A percentile compares a stretch with the other conserved stretches of the same genome.
Conservation (phyloP, 139 green algal genomes). For the Coelastrella sp. region DNA sequence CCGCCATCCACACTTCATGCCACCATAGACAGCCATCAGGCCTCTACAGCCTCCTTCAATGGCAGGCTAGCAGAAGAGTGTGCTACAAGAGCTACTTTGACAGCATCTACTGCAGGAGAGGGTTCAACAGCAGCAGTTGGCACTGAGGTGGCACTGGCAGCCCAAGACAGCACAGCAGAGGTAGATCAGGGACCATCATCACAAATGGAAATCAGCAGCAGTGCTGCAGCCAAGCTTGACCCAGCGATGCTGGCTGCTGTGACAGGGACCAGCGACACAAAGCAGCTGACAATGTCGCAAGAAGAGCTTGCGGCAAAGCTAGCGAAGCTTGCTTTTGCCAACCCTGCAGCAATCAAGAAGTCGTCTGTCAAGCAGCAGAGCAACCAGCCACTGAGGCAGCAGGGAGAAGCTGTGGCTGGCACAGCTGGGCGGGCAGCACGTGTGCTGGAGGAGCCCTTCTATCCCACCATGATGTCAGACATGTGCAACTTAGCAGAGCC, state of each 20-base stretch:
- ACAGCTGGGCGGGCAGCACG: neutral
- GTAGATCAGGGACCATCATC: neutral
- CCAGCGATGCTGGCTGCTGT: constrained; percentile 15
- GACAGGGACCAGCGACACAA: constrained; percentile 4
- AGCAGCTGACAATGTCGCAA: constrained; percentile 34
- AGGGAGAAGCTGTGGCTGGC: neutral
- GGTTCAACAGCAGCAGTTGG: neutral
- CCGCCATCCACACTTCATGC: neutral
- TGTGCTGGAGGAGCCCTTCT: constrained; percentile 27
- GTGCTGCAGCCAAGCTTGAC: neutral
- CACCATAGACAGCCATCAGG: neutral
- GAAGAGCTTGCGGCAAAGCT: constrained; percentile 38
- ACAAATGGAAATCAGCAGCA: neutral
- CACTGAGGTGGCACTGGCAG: neutral
- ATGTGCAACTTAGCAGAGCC: constrained; percentile 43
- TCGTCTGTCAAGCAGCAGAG: neutral
- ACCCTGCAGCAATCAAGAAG: constrained; percentile 2
- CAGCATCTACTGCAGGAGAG: neutral
- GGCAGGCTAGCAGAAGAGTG: neutral
- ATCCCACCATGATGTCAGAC: constrained; percentile 40
- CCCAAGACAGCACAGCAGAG: neutral
- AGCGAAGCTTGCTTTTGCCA: constrained; percentile 33
- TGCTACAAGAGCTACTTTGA: no score
- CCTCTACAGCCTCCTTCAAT: neutral
- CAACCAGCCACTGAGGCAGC: neutral